Evolutionary conservation across 345 rosid genomes (phyloP), one percentile per base, ranked within the genome.

Genomic region (Populus alba): DNA sequence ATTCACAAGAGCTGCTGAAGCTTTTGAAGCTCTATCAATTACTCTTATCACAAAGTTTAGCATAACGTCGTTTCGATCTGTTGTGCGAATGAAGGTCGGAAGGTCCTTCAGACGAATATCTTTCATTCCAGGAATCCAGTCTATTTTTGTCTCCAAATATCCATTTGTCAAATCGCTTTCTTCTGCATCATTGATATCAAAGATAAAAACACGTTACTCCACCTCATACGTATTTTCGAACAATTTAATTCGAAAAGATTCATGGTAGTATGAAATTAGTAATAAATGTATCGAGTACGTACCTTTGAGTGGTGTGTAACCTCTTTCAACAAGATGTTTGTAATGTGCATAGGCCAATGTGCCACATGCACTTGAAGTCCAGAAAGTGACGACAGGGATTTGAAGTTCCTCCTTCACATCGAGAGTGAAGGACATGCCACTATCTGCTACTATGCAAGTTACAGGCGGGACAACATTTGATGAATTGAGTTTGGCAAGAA

Each of bases 51-150:
- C 1, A 27, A 59, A 73, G 22, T 73, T 73, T 4, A 71, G 16
- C 2, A 49, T 7, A 47, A 41, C 5, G 18, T 71, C 74, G 20
- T 71, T 17, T 31, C 18, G 53, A 51, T 73, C 76, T 73, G 67
- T 13, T 11, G 76, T 73, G 37, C 49, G 25, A 35, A 55, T 5
- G 37, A 49, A 31, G 18, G 23, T 72, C 6, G 75, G 75, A 25
- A 72, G 37, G 29, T 72, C 75, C 65, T 29, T 72, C 20, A 71
- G 20, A 31, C 67, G 66, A 38, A 73, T 73, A 12, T 57, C 25
- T 73, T 59, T n/a, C 76, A 35, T 73, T 20, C 31, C 76, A 8
- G 67, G 76, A 37, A 73, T 35, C 76, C 75, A 71, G n/a, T 55
- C 76, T 31, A 57, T 11, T 7, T 33, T 37, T 37, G 67, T 73